phyloP scores from a whole-genome alignment of 139 green algal species.

The Gonium pectorale region DNA sequence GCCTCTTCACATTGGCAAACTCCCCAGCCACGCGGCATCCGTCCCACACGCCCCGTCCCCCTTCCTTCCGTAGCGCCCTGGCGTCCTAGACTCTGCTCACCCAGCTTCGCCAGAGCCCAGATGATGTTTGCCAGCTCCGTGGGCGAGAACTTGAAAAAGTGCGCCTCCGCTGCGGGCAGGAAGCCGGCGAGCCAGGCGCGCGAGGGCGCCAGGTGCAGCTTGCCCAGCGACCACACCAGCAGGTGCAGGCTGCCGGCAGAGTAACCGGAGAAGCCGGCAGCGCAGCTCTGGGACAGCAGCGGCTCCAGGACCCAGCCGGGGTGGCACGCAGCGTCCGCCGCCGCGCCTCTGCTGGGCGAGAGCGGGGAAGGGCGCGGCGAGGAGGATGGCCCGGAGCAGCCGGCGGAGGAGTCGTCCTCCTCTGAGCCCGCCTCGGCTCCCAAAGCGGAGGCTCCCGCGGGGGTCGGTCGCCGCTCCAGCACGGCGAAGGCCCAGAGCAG shows the following conservation, averaged over 20 bases:
- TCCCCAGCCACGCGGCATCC: no score
- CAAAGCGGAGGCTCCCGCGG: not conserved
- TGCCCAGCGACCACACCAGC: conserved; percentile 55
- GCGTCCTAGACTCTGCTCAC: conserved; percentile 31
- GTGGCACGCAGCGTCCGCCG: not conserved
- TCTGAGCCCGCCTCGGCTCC: not conserved
- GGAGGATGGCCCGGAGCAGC: not conserved
- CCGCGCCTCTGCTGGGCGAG: not conserved
- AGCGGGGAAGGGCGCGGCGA: no score
- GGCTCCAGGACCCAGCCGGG: conserved; percentile 42
- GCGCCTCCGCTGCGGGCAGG: conserved; percentile 44
- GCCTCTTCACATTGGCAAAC: no score
- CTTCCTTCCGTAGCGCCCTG: no score
- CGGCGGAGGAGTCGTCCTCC: not conserved
- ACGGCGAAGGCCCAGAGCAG: conserved; percentile 65
- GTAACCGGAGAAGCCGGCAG: conserved; percentile 49
- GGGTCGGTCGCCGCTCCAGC: conserved; percentile 39
- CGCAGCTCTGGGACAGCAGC: conserved; percentile 41
- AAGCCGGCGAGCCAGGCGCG: conserved; percentile 40
- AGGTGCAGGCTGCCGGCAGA: conserved; percentile 54
- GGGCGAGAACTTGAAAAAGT: conserved; percentile 61
- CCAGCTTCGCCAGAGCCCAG: conserved; percentile 63
- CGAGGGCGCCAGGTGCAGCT: conserved; percentile 53
- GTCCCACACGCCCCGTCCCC: no score
- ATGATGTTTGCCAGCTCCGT: conserved; percentile 63